Percentiles rank a stretch among this genome's conserved stretches.
These are phyloP conservation scores for Diaporthe sp. DNA, from an alignment of 2,329 filamentous ascomycete genomes.

Conservation along the genomic window DNA sequence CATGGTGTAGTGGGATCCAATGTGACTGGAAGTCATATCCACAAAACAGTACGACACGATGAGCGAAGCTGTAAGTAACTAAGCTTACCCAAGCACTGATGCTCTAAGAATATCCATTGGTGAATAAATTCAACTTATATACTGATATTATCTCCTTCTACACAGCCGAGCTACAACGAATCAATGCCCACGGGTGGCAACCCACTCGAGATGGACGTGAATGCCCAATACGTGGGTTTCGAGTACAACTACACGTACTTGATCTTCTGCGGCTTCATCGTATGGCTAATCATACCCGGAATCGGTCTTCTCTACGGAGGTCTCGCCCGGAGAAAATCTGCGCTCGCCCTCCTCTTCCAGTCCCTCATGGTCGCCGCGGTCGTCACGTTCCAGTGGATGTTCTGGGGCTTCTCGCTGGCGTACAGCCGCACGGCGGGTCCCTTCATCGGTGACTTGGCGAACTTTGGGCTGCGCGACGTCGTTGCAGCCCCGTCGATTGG, in stretches of 20 bases:
- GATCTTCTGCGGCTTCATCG: slow-evolving; percentile 69
- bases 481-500: slow-evolving; percentile 71
- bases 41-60: slow-evolving; percentile 8
- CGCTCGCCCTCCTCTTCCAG: slow-evolving; percentile 73
- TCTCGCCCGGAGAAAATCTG: slow-evolving; percentile 72
- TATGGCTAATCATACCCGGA: slow-evolving; percentile 76
- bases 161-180: slow-evolving; percentile 41
- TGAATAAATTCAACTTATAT: neutral
- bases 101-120: neutral
- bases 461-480: slow-evolving; percentile 73
- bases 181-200: slow-evolving; percentile 45
- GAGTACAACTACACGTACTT: slow-evolving; percentile 74
- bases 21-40: neutral
- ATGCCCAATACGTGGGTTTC: slow-evolving; percentile 68
- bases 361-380: slow-evolving; percentile 69
- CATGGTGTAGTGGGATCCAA: neutral
- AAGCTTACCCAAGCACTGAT: no score
- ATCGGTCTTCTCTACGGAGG: slow-evolving; percentile 76
- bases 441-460: slow-evolving; percentile 73
- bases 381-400: slow-evolving; percentile 69
- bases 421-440: slow-evolving; percentile 70
- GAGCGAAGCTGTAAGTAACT: slow-evolving; percentile 33
- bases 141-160: neutral
- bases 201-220: slow-evolving; percentile 44
- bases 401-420: slow-evolving; percentile 74